These are phyloP conservation scores for Cryoendolithus antarcticus DNA, from an alignment of 2,329 filamentous ascomycete genomes.

Conservation along the genomic window DNA sequence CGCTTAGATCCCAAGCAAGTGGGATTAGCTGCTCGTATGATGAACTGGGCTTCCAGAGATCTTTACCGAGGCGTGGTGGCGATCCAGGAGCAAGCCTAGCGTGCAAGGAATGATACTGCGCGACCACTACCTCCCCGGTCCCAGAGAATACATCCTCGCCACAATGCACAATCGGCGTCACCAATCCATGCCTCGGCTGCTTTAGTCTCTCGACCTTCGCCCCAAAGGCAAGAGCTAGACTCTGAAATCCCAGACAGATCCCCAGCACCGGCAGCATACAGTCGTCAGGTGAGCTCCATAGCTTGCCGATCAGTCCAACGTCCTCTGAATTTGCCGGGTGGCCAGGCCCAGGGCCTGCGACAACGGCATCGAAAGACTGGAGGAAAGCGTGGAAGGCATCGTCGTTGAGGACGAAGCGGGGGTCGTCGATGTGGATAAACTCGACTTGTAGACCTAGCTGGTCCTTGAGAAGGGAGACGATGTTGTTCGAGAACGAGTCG, in stretches of 20 bases:
- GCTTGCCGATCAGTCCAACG: slow-evolving; percentile 64
- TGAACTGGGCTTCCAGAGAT: slow-evolving; percentile 27
- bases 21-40: slow-evolving; percentile 28
- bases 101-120: slow-evolving; percentile 61
- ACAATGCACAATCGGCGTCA: slow-evolving; percentile 52
- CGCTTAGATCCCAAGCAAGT: slow-evolving; percentile 36
- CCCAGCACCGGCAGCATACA: slow-evolving; percentile 66
- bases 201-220: slow-evolving; percentile 52
- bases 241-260: slow-evolving; percentile 84
- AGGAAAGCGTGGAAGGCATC: slow-evolving; percentile 33
- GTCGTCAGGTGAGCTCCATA: slow-evolving; percentile 56
- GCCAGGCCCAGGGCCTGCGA: slow-evolving; percentile 84
- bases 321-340: slow-evolving; percentile 60
- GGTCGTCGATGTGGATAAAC: slow-evolving; percentile 55
- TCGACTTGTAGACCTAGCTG: slow-evolving; percentile 42
- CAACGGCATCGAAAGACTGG: slow-evolving; percentile 63
- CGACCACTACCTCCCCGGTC: slow-evolving; percentile 52
- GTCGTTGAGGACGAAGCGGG: slow-evolving; percentile 23
- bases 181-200: slow-evolving; percentile 73
- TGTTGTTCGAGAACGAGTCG: slow-evolving; percentile 95
- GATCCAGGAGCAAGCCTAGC: slow-evolving; percentile 6
- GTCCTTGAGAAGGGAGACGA: slow-evolving; percentile 66
- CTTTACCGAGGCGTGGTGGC: slow-evolving; percentile 14
- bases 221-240: slow-evolving; percentile 57
- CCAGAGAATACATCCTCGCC: slow-evolving; percentile 52